Evolutionary conservation across 1,284 basidiomycete species (phyloP).

Genomic region (Paramarasmius palmivorus): DNA sequence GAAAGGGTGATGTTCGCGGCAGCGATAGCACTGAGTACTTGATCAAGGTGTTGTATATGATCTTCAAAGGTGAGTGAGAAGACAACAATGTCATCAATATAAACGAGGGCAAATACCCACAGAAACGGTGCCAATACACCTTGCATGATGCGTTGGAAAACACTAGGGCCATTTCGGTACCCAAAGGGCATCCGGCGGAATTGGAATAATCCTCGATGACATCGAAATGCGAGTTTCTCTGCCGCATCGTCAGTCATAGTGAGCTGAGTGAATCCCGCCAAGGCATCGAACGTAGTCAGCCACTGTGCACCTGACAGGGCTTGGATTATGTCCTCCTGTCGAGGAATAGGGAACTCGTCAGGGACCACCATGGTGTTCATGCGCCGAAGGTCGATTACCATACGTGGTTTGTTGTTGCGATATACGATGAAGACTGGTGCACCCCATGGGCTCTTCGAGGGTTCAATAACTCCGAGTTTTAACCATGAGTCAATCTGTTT

Average conservation of each 20-base stretch:
- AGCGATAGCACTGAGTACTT: conserved; percentile 19
- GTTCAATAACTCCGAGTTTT: conserved; percentile 25
- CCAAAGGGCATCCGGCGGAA: conserved; percentile 31
- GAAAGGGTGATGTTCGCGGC: conserved; percentile 26
- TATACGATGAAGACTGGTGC: conserved; percentile 26
- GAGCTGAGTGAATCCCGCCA: conserved; percentile 29
- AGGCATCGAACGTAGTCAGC: conserved; percentile 26
- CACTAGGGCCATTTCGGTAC: conserved; percentile 24
- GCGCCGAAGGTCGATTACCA: conserved; percentile 26
- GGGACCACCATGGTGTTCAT: conserved; percentile 24
- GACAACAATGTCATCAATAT: conserved; percentile 16
- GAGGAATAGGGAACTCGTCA: conserved; percentile 29
- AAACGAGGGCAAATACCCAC: conserved; percentile 13
- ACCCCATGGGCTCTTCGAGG: conserved; percentile 30
- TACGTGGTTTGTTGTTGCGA: conserved; percentile 25
- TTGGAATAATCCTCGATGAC: conserved; percentile 27
- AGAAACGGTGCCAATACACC: conserved; percentile 11
- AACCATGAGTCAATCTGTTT: conserved; percentile 26
- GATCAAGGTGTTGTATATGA: conserved; percentile 1
- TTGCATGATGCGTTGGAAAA: conserved; percentile 17
- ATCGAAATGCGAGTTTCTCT: conserved; percentile 27
- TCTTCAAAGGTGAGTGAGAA: conserved; percentile 4
- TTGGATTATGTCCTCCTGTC: conserved; percentile 28
- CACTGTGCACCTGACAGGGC: conserved; percentile 23
- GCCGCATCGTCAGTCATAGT: conserved; percentile 19